Conservation (phyloP, 2,329 filamentous ascomycete species). For the Diaporthe helianthi region DNA sequence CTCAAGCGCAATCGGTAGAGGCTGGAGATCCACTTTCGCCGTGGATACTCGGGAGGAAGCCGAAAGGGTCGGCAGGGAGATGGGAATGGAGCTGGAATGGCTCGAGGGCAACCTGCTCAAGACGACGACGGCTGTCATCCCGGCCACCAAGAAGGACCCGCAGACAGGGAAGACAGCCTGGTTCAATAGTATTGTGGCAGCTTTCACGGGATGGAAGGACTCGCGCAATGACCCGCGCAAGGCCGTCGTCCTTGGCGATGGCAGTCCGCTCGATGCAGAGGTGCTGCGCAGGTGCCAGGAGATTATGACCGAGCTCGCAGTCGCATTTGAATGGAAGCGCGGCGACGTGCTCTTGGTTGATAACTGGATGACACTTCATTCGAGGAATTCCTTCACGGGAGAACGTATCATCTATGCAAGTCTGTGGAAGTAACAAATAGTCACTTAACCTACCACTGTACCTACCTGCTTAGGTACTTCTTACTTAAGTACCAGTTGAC, state of each 20-base stretch:
- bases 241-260: constrained; percentile 33
- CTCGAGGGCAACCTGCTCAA: constrained; percentile 27
- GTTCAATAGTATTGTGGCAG: constrained; percentile 35
- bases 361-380: constrained; percentile 31
- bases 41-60: constrained; percentile 21
- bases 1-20: constrained; percentile 33
- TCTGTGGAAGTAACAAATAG: constrained; percentile 26
- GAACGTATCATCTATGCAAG: constrained; percentile 33
- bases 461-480: too few relatives aligned
- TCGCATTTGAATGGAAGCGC: constrained; percentile 28
- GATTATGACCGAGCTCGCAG: constrained; percentile 32
- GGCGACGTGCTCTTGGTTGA: constrained; percentile 31
- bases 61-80: constrained; percentile 17
- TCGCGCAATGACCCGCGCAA: constrained; percentile 28
- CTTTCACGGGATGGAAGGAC: constrained; percentile 34
- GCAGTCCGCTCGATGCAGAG: constrained; percentile 25
- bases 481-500: too few relatives aligned
- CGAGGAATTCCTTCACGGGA: constrained; percentile 31
- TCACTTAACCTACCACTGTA: neutral
- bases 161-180: constrained; percentile 28
- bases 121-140: constrained; percentile 31
- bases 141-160: constrained; percentile 27
- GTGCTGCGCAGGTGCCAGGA: constrained; percentile 27
- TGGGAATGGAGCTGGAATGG: constrained; percentile 33
- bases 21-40: constrained; percentile 34